phyloP scores from a whole-genome alignment of 2,329 filamentous ascomycete species.

The Trichoderma pleuroti region DNA sequence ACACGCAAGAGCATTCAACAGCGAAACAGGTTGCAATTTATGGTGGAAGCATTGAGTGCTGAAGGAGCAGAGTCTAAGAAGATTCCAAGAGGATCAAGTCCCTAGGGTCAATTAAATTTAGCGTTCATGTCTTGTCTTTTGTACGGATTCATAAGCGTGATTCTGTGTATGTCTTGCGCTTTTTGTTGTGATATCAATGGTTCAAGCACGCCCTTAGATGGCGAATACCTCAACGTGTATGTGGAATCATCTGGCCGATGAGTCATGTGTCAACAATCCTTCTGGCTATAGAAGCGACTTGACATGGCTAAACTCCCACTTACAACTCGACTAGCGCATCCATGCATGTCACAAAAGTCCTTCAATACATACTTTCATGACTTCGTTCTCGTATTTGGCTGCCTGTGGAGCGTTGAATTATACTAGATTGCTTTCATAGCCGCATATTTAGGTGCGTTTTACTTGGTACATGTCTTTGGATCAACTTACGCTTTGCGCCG shows the following conservation, averaged over 20 bases:
- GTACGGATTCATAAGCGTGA: background rate
- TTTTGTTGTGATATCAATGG: background rate
- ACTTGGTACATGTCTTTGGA: background rate
- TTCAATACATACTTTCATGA: background rate
- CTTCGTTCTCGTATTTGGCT: background rate
- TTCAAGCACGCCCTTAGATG: background rate
- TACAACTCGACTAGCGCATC: background rate
- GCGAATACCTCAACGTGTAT: background rate
- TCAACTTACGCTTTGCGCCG: background rate
- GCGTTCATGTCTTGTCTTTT: background rate
- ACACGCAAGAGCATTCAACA: background rate
- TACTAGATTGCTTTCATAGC: background rate
- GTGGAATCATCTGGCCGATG: background rate
- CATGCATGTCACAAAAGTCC: background rate
- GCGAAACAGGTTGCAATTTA: background rate
- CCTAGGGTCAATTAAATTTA: background rate
- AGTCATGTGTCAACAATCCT: background rate
- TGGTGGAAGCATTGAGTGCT: background rate
- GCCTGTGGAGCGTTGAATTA: background rate
- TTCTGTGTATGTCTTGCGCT: background rate
- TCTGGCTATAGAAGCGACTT: background rate
- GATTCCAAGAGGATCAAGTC: background rate
- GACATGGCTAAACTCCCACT: background rate
- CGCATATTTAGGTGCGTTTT: background rate
- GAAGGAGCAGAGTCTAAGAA: background rate